Evolutionary conservation across 169 alveolate genomes (phyloP), one percentile per base, ranked within the genome.

Genomic region (Plasmodium gonderi): DNA sequence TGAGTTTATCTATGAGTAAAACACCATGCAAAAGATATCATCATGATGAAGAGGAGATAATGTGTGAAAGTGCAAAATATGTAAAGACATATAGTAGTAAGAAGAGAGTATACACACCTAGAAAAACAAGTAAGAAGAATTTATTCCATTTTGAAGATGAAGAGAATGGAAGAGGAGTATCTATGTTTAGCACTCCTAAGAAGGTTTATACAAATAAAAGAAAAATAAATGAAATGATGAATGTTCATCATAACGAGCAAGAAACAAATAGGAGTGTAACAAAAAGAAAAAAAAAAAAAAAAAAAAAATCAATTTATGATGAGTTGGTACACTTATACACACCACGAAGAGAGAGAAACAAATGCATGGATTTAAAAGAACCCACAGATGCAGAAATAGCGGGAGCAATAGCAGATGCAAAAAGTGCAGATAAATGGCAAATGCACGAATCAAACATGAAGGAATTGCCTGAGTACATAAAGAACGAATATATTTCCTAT

Each of bases 381-480:
- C 31, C 1, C 3, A 2, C 6, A 1, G 68, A 14, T 29, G 6
- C 36, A 20, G 81, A 33, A 47, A 49, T 38, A 14, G 20, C 14
- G 11, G 45, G 23, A n/a, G 38, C 33, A 26, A 12, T 31, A 17
- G 31, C 31, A 42, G 42, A 23, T 20, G 29, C 44, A 9, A 31
- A 38, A 0, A 26, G n/a, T 26, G 68, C 44, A 44, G 82, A 72
- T n/a, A 83, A 83, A 40, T 83, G 92, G 92, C 38, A 29, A 69
- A 83, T 83, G 81, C 60, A 83, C 17, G 78, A 83, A 76, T 69
- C 92, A 14, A 68, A 83, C 77, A 17, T 83, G 92, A 49, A 72
- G 40, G 92, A 83, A 20, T 29, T 83, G 65, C 92, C 92, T 5
- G 92, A 83, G 31, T n/a, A 72, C 64, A 83, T 83, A 7, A 83